Evolutionary conservation across 495 filamentous ascomycete species (phyloP), one percentile per base, ranked within the genome.

Genomic region (Neurospora sp.): DNA sequence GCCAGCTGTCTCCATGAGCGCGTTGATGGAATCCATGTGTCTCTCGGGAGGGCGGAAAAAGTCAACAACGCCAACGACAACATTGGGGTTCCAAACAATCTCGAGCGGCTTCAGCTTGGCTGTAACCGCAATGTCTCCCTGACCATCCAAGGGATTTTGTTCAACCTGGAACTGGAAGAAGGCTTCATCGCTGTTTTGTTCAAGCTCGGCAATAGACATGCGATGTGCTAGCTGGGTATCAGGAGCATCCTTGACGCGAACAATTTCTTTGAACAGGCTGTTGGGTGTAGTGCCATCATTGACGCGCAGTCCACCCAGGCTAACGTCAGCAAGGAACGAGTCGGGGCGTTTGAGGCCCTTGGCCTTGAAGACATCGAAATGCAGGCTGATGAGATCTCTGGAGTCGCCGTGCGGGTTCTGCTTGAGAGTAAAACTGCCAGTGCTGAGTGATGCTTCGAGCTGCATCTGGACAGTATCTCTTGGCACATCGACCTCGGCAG

Each of bases 11-110:
- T 99, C 96, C 87, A 99, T 89, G 69, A 99, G 85, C 35, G 95
- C 96, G 9, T 90, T 91, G 77, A 99, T 97, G 27, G 95, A 98
- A 81, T 99, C 96, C 96, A 98, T 97, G 80, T 99, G 96, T 73
- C 93, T 87, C 81, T 97, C 93, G 1, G 96, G 96, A 5, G 96
- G 96, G 72, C 94, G 92, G 85, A 99, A 98, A 84, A 99, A 99
- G 73, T 92, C 92, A 70, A 90, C 92, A 39, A 98, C 90, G 66
- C 94, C 94, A 31, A 97, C 90, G 3, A 98, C 83, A 75, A 98
- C 97, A 73, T 89, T 91, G 18, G 96, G 96, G 78, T 99, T 99
- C 84, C 97, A 98, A 62, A 98, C 92, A 70, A 99, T 92, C 83
- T 98, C 96, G 73, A 98, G 91, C 77, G 93, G 94, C 82, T 96